Conservation (phyloP, 306 rosid genomes). For the Castanea mollissima region DNA sequence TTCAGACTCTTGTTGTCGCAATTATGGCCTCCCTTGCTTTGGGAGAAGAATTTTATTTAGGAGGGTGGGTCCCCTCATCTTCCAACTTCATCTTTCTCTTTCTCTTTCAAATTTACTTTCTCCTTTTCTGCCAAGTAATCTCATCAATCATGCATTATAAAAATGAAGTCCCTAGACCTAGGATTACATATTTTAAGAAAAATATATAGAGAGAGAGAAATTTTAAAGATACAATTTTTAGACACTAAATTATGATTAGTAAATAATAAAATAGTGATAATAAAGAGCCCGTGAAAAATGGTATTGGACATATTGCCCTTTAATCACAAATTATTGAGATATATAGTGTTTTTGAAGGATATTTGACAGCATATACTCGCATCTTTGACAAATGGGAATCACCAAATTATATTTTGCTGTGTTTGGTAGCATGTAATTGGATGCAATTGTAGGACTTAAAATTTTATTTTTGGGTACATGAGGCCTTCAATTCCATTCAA, state of each 20-base stretch:
- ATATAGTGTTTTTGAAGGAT: too few species aligned
- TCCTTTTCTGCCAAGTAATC: not conserved
- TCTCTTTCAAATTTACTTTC: not conserved
- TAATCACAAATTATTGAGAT: too few species aligned
- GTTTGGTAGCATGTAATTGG: not conserved
- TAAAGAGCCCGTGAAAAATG: too few species aligned
- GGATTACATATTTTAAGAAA: not conserved
- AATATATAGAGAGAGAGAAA: not conserved
- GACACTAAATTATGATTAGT: too few species aligned
- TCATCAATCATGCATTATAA: not conserved
- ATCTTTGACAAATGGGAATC: not conserved
- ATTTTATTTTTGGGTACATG: not conserved
- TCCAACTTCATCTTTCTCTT: not conserved
- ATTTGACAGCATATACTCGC: not conserved
- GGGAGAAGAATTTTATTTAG: constrained; percentile 91
- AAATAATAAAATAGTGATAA: too few species aligned
- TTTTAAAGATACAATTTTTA: too few species aligned
- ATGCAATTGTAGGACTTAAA: not conserved
- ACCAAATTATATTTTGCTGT: not conserved
- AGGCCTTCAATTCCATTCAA: too few species aligned
- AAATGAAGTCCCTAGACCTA: not conserved
- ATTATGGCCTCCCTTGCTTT: constrained; percentile 93
- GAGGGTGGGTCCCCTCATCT: constrained; percentile 53
- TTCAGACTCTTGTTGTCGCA: constrained; percentile 97
- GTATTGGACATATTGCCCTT: too few species aligned